Conservation (phyloP, 148 eudicot genomes). For the Arctostaphylos glauca region DNA sequence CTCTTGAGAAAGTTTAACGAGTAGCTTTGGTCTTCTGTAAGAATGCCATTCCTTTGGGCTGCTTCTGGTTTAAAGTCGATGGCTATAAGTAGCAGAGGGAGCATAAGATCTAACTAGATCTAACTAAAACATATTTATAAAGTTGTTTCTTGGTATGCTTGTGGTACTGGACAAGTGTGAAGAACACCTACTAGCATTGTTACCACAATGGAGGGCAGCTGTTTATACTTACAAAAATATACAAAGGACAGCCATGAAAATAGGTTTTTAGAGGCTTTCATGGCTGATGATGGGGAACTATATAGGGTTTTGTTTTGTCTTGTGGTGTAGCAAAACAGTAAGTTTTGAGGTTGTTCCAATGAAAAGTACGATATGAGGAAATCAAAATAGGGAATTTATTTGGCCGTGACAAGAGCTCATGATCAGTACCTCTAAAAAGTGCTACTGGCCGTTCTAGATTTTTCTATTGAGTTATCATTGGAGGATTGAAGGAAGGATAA, state of each 20-base stretch:
- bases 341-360: neutral
- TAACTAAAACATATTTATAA: neutral
- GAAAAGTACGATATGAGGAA: neutral
- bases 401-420: neutral
- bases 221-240: neutral
- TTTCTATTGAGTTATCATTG: neutral
- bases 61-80: neutral
- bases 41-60: neutral
- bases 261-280: neutral
- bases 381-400: neutral
- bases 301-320: neutral
- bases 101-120: neutral
- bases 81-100: neutral
- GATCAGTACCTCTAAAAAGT: neutral
- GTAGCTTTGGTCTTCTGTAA: neutral
- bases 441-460: neutral
- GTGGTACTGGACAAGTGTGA: neutral
- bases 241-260: neutral
- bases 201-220: neutral
- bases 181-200: neutral
- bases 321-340: neutral
- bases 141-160: neutral
- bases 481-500: neutral
- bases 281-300: neutral
- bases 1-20: neutral